Base-by-base conservation (phyloP, 768 basidiomycete genomes). In the Hirschioporus abietinus region DNA sequence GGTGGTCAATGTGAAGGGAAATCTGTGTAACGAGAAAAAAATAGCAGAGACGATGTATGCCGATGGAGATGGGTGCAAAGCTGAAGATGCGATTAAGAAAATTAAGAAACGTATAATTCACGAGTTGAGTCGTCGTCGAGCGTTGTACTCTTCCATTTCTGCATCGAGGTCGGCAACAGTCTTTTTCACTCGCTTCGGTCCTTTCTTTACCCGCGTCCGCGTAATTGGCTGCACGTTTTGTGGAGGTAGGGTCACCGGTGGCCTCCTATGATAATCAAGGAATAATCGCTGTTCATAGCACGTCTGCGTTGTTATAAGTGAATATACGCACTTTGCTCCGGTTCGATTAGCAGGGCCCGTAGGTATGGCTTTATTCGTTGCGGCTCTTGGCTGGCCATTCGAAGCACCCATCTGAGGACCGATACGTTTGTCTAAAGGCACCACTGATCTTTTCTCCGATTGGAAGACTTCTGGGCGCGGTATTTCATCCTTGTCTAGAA, bases 141-240 rank as follows among this genome's bases (percentile, higher is more conserved):
- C 87, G 63, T 83, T 83, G 69, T 92, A 93, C 63, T 89, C 88
- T 66, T 93, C 91, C 88, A 93, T 92, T 74, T 93, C 91, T 73
- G 83, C 81, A 74, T 93, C 91, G 25, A 93, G 80, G 67, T 92
- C 84, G 27, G 82, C 86, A 7, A 78, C 72, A 0, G 88, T 75
- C 75, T 92, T 92, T 72, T 90, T 91, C 58, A 91, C 73, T 52
- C 91, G 84, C 71, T 85, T 87, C 0, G 91, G 88, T 0, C 91
- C 91, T 71, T 92, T 93, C 79, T 89, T 91, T 57, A 79, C 76
- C 30, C 86, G 84, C 20, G 79, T 71, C 35, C 80, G 78, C 60
- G 42, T 52, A 12, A 15, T 15, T 20, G 42, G 20, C 20, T 52
- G 42, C 12, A 10, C 18, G 7, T 7, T 58, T 12, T 18, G 25